Evolutionary conservation across 2,329 filamentous ascomycete species (phyloP).

Genomic region (Pleomassaria siparia): DNA sequence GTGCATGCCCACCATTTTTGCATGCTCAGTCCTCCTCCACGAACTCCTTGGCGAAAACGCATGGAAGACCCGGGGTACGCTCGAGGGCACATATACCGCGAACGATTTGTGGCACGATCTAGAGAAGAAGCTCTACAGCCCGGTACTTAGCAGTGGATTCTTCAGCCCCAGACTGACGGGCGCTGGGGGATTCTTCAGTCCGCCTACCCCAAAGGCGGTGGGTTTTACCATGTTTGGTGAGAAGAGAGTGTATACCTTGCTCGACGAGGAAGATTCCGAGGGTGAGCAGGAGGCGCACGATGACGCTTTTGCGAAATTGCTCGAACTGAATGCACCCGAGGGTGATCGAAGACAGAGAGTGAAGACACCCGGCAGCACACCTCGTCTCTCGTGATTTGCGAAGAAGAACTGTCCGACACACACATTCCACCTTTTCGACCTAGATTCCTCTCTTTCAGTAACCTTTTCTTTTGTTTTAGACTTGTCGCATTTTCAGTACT

Average conservation of each 20-base stretch:
- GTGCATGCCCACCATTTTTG: neutral
- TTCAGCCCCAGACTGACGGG: too few species aligned
- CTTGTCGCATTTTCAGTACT: neutral
- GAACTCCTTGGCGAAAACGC: constrained; percentile 4
- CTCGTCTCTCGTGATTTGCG: neutral
- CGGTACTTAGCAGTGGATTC: neutral
- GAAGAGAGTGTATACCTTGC: neutral
- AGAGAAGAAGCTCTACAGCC: neutral
- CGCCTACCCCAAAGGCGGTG: neutral
- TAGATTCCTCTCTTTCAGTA: neutral
- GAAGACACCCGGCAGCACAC: neutral
- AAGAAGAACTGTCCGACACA: too few species aligned
- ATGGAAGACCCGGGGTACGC: constrained; percentile 1
- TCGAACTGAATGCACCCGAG: neutral
- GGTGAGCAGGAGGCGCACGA: constrained; percentile 1
- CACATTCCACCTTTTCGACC: too few species aligned
- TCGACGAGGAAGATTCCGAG: neutral
- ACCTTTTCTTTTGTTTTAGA: too few species aligned
- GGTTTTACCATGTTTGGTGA: neutral
- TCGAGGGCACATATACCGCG: neutral
- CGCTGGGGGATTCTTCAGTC: too few species aligned
- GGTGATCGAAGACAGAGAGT: neutral
- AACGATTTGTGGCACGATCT: neutral
- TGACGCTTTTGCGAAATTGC: neutral
- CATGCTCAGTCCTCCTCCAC: constrained; percentile 1